Conservation (phyloP, 2,329 filamentous ascomycete species). For the Aureobasidium sp. region DNA sequence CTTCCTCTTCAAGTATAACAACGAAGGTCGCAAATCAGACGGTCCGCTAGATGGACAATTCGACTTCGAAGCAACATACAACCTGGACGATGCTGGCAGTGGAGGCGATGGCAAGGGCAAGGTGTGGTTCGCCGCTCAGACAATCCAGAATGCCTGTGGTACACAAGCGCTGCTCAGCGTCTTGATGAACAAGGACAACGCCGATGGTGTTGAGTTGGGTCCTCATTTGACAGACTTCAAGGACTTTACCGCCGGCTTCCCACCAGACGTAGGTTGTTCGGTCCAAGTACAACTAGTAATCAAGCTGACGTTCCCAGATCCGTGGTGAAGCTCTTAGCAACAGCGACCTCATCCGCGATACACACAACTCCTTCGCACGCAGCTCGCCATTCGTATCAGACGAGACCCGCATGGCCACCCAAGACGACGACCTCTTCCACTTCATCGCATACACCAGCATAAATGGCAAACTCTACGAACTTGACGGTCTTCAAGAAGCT, state of each 20-base stretch:
- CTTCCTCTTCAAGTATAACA: slow-evolving; percentile 96
- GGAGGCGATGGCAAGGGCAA: slow-evolving; percentile 16
- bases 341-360: slow-evolving; percentile 48
- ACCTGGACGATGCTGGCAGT: slow-evolving; percentile 33
- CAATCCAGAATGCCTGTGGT: slow-evolving; percentile 96
- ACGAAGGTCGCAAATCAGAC: slow-evolving; percentile 54
- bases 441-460: slow-evolving; percentile 92
- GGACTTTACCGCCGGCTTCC: slow-evolving; percentile 79
- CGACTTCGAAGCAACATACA: slow-evolving; percentile 57
- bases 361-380: slow-evolving; percentile 84
- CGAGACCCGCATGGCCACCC: slow-evolving; percentile 62
- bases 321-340: slow-evolving; percentile 64
- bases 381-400: slow-evolving; percentile 90
- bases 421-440: slow-evolving; percentile 87
- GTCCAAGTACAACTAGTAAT: too few relatives aligned
- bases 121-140: slow-evolving; percentile 92
- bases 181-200: slow-evolving; percentile 64
- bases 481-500: slow-evolving; percentile 87
- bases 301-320: slow-evolving; percentile 36
- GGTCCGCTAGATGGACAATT: slow-evolving; percentile 73
- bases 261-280: slow-evolving; percentile 40
- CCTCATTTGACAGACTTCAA: slow-evolving; percentile 65
- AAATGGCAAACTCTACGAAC: slow-evolving; percentile 75
- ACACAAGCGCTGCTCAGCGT: slow-evolving; percentile 92
- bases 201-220: slow-evolving; percentile 60